Base-by-base conservation (phyloP, 257 asterid species). In the Solanum pinnatisectum region DNA sequence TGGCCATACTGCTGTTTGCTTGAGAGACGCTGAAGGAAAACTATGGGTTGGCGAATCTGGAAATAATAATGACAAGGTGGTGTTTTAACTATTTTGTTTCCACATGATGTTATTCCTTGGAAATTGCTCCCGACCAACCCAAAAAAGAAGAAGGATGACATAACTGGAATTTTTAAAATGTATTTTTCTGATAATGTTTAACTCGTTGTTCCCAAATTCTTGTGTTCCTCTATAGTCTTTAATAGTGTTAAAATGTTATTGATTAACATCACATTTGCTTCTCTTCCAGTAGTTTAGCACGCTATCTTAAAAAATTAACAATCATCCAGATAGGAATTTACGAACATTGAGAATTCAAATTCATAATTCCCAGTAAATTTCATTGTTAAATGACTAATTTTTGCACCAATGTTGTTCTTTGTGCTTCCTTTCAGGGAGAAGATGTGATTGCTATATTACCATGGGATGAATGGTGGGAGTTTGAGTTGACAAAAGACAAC, bases 381-480 rank as follows among this genome's bases (percentile, higher is more conserved):
- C 27, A 73, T 74, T 36, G 49, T 36, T 74, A 11, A 5, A 74
- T 74, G 82, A 2, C 82, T 74, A 10, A 36, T 36, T 36, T 73
- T 74, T 84, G 14, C 11, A 56, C 25, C 27, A 6, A 82, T 33
- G 60, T 46, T 67, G 37, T 33, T 86, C 23, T 88, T 73, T 78
- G 32, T 35, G 74, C 83, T 88, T 68, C 44, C 46, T 79, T 72
- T 32, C 87, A 94, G 98, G 99, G 98, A 86, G 94, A 95, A 88
- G 98, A 95, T 92, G 60, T 95, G 36, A 95, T 95, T 87, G 98
- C 93, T 70, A 92, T 95, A 86, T 84, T 96, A 86, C 93, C 98
- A 49, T 96, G 99, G 99, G 98, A 96, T 20, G 98, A 95, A 33
- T 95, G 99, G 98, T 95, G 99, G 99, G 92, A 93, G 30, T 92